Evolutionary conservation across 2,329 filamentous ascomycete species (phyloP).

Genomic region (Neonectria ditissima): DNA sequence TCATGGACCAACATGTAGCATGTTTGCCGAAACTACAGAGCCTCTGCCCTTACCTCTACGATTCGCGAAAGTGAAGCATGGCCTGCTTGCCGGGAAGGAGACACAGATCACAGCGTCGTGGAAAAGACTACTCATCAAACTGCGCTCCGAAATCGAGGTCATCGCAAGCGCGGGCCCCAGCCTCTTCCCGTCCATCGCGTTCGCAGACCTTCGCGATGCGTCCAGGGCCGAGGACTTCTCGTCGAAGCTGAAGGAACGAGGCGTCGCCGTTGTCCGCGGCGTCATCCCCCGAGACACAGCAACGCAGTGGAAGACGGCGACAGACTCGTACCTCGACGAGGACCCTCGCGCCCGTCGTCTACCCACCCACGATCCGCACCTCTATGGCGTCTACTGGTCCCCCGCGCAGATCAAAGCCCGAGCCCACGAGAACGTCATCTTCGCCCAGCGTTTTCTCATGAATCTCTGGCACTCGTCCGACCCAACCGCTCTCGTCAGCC

Average conservation of each 20-base stretch:
- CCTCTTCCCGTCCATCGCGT: conserved; percentile 58
- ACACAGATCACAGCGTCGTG: conserved; percentile 52
- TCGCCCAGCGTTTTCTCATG: conserved; percentile 61
- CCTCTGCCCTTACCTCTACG: conserved; percentile 53
- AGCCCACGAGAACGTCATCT: conserved; percentile 54
- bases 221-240: conserved; percentile 43
- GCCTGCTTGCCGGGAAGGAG: conserved; percentile 54
- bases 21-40: conserved; percentile 43
- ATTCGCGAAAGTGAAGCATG: conserved; percentile 56
- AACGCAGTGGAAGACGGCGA: conserved; percentile 61
- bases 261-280: conserved; percentile 49
- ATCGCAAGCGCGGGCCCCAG: conserved; percentile 46
- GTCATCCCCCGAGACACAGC: conserved; percentile 47
- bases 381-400: conserved; percentile 56
- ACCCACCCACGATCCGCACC: conserved; percentile 47
- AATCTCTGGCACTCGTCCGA: conserved; percentile 49
- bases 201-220: conserved; percentile 50
- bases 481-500: conserved; percentile 56
- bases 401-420: conserved; percentile 54
- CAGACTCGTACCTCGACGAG: conserved; percentile 63
- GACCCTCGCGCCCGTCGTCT: conserved; percentile 56
- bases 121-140: conserved; percentile 52
- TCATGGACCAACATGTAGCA: conserved; percentile 43
- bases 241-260: conserved; percentile 44
- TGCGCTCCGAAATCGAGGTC: conserved; percentile 53